These are phyloP conservation scores for Pleurostoma richardsiae DNA, from an alignment of 2,329 filamentous ascomycete species.

Conservation along the genomic window DNA sequence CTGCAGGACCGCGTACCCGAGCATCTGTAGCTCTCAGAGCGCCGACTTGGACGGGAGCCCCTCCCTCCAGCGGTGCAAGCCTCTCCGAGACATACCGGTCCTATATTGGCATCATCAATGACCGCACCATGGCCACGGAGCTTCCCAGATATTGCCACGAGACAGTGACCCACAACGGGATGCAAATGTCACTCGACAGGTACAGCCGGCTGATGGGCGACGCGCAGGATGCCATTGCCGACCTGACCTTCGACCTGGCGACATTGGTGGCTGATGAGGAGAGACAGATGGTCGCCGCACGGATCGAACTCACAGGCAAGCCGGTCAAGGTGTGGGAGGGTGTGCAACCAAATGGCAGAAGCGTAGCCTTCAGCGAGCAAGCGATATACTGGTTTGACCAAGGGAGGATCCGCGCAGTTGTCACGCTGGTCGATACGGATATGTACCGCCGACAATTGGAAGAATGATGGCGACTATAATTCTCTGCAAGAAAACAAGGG, in stretches of 20 bases:
- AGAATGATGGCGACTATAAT: neutral
- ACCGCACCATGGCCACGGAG: slow-evolving; percentile 12
- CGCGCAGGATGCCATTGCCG: slow-evolving; percentile 19
- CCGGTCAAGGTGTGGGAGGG: slow-evolving; percentile 19
- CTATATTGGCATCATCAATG: slow-evolving; percentile 26
- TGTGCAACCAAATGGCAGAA: slow-evolving; percentile 4
- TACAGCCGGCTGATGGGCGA: slow-evolving; percentile 22
- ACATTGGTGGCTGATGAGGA: slow-evolving; percentile 22
- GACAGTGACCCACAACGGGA: slow-evolving; percentile 21
- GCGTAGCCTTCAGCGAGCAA: slow-evolving; percentile 23
- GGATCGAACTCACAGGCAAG: slow-evolving; percentile 22
- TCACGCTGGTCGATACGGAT: slow-evolving; percentile 24
- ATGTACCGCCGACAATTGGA: slow-evolving; percentile 14
- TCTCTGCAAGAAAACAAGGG: no score
- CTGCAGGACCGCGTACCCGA: neutral
- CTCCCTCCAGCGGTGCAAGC: neutral
- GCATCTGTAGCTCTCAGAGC: neutral
- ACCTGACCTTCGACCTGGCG: slow-evolving; percentile 17
- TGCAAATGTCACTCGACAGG: slow-evolving; percentile 11
- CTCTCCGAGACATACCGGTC: slow-evolving; percentile 17
- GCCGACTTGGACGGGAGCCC: neutral
- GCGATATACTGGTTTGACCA: slow-evolving; percentile 25
- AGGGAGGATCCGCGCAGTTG: slow-evolving; percentile 25
- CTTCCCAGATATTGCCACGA: slow-evolving; percentile 20
- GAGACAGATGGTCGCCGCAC: slow-evolving; percentile 22